These are phyloP conservation scores for Drosera capensis DNA, from an alignment of 148 eudicot species.

Conservation along the genomic window DNA sequence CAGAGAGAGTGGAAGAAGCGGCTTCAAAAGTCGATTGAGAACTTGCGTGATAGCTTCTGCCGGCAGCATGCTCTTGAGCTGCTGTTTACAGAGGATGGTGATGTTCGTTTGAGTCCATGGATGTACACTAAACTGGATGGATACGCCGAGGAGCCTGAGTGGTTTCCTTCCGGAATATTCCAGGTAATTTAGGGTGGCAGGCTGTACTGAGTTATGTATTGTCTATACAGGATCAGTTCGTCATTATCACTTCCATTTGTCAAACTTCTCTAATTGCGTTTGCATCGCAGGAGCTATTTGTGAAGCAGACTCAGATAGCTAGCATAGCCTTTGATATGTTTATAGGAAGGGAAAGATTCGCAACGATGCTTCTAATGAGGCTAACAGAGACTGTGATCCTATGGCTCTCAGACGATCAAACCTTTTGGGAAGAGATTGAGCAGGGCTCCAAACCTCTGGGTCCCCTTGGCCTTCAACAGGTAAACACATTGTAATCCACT, in stretches of 20 bases:
- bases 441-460: slow-evolving; percentile 53
- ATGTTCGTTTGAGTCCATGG: slow-evolving; percentile 44
- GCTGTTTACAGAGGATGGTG: slow-evolving; percentile 78
- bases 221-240: neutral
- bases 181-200: slow-evolving; percentile 33
- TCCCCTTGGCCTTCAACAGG: slow-evolving; percentile 93
- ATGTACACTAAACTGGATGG: slow-evolving; percentile 60
- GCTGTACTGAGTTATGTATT: neutral
- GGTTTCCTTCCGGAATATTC: slow-evolving; percentile 84
- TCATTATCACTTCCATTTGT: neutral
- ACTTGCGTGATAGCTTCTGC: slow-evolving; percentile 75
- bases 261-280: neutral
- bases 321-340: slow-evolving; percentile 75
- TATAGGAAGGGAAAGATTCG: slow-evolving; percentile 82
- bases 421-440: slow-evolving; percentile 87
- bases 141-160: slow-evolving; percentile 51
- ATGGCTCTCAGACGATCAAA: slow-evolving; percentile 86
- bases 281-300: slow-evolving; percentile 51
- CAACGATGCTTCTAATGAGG: slow-evolving; percentile 74
- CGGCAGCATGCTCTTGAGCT: slow-evolving; percentile 85
- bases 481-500: slow-evolving; percentile 3
- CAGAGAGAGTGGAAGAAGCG: slow-evolving; percentile 70
- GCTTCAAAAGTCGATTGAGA: slow-evolving; percentile 62
- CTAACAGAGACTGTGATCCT: slow-evolving; percentile 78
- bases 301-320: slow-evolving; percentile 45